A percentile compares a stretch with the other conserved stretches of the same genome.
These are phyloP conservation scores for Globisporangium middletonii DNA, from an alignment of 352 stramenopile species.

Conservation along the genomic window DNA sequence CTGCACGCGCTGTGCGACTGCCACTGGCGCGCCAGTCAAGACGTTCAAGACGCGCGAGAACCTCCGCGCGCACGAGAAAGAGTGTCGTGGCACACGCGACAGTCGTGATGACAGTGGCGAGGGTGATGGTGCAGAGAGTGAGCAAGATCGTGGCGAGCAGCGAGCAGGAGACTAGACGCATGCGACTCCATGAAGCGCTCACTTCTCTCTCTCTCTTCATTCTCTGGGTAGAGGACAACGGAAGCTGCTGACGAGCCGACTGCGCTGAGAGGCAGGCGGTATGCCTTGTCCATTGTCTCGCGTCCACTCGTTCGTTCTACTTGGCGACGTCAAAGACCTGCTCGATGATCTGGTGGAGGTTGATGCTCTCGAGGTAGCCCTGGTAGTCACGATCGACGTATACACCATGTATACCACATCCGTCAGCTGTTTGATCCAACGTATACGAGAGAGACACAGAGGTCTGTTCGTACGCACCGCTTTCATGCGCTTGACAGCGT, in stretches of 20 bases:
- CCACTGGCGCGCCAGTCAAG: constrained; percentile 24
- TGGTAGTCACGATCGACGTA: constrained; percentile 10
- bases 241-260: no score
- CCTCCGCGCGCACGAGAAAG: constrained; percentile 62
- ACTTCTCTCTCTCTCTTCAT: no score
- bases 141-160: background rate
- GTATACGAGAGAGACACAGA: background rate
- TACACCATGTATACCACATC: background rate
- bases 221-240: no score
- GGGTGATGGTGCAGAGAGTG: background rate
- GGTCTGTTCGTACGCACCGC: constrained; percentile 33
- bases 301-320: constrained; percentile 21
- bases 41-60: constrained; percentile 71
- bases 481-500: constrained; percentile 83
- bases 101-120: constrained; percentile 12
- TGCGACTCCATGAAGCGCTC: background rate
- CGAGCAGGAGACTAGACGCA: background rate
- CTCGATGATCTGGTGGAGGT: constrained; percentile 80
- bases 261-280: no score
- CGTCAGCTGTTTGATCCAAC: background rate
- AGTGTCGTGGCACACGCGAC: constrained; percentile 17
- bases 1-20: constrained; percentile 30
- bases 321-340: constrained; percentile 82
- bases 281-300: no score
- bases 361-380: constrained; percentile 85